Conservation (phyloP, 495 filamentous ascomycete genomes). For the Podospora conica region DNA sequence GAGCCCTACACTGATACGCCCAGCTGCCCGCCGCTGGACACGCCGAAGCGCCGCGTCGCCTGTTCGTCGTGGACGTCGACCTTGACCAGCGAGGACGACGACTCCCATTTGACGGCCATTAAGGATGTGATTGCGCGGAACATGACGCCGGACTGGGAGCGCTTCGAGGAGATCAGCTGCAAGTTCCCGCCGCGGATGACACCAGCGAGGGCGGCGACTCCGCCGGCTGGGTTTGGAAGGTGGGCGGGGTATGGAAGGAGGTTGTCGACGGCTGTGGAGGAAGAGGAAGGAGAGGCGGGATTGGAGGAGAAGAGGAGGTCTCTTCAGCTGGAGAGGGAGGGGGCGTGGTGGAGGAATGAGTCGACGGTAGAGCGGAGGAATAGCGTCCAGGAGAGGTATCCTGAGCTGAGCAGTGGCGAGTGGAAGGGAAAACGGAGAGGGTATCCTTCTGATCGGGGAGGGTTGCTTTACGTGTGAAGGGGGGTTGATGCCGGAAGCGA, state of each 20-base stretch:
- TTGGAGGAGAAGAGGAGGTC: neutral
- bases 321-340: neutral
- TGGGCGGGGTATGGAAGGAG: neutral
- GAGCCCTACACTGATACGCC: neutral
- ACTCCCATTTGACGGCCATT: neutral
- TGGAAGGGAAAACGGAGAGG: neutral
- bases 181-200: neutral
- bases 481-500: neutral
- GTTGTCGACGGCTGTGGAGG: neutral
- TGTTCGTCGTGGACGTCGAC: neutral
- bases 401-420: neutral
- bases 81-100: neutral
- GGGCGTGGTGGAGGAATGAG: neutral
- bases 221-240: neutral
- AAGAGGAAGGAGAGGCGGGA: neutral
- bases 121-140: neutral
- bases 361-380: neutral
- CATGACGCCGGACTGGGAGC: neutral
- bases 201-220: neutral
- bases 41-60: neutral
- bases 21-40: neutral
- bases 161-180: neutral
- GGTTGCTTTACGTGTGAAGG: neutral
- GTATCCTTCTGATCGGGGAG: neutral
- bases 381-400: neutral